Base-by-base conservation (phyloP, 148 eudicot genomes). In the Heliosperma pusillum region DNA sequence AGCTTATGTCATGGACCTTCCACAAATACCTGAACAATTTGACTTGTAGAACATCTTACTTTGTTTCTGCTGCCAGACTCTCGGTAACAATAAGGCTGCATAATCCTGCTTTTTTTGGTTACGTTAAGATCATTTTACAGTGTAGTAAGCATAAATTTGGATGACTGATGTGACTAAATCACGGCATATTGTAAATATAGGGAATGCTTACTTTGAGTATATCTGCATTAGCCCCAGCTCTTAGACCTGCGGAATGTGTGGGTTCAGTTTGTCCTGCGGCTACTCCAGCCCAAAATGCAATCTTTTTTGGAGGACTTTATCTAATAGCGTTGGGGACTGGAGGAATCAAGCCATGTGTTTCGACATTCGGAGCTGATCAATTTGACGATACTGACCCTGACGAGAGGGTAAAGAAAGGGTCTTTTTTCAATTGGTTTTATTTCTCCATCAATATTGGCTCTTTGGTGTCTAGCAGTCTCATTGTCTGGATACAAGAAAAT, bases 281-380 rank as follows among this genome's bases (percentile, higher is more conserved):
- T 53, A 80, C 87, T 59, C 76, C 69, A 6, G 20, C 67, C 9
- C 87, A 89, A 65, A 79, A 83, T 63, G 80, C 70, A 13, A 52
- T 86, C 63, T 79, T 86, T 80, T 86, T 76, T 68, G 70, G 74
- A 29, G 89, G 89, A 65, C 86, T 86, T 30, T 86, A 86, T 80
- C 73, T 86, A 55, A 81, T 86, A 66, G 83, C 86, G 67, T 74
- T 86, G 5, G 88, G 88, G 36, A 83, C 86, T 66, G 88, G 88
- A 27, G 88, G 88, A 53, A 86, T 86, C 74, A 86, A 86, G 57
- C 88, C 88, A 5, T 86, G 86, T 73, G 88, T 86, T 73, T 86
- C 88, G 33, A 81, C 88, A 45, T 86, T 86, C 64, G 89, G 89
- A n/a, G 89, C 89, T 10, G 88, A 86, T 71, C 88, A 86, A 76